phyloP scores from a whole-genome alignment of 1,139 yeast species.

The Debaryomyces fabryi region DNA sequence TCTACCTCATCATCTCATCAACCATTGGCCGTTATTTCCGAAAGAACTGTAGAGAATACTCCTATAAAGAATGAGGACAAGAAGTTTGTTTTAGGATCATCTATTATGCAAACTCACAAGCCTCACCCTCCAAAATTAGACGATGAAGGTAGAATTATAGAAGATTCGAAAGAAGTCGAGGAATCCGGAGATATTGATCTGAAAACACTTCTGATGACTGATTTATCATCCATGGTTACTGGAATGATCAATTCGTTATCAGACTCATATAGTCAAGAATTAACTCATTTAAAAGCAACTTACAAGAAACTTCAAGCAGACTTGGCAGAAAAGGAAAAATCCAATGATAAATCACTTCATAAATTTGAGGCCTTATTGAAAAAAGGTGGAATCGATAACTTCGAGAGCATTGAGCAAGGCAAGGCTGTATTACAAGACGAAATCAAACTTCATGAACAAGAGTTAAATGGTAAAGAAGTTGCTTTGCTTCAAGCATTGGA shows the following conservation, averaged over 20 bases:
- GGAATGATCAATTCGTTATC: slow-evolving; percentile 50
- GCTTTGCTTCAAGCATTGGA: slow-evolving; percentile 32
- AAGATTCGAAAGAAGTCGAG: slow-evolving; percentile 10
- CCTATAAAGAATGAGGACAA: slow-evolving; percentile 23
- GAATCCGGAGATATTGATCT: slow-evolving; percentile 2
- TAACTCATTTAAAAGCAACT: slow-evolving; percentile 25
- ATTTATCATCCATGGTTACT: slow-evolving; percentile 40
- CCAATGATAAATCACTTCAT: slow-evolving; percentile 20
- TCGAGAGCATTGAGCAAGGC: slow-evolving; percentile 34
- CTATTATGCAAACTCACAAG: slow-evolving; percentile 20
- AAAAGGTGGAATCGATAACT: slow-evolving; percentile 28
- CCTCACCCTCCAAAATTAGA: slow-evolving; percentile 42
- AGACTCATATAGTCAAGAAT: slow-evolving; percentile 37
- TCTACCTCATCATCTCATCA: slow-evolving; percentile 22
- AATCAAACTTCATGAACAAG: slow-evolving; percentile 26
- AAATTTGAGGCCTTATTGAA: slow-evolving; percentile 21
- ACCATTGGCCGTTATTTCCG: slow-evolving; percentile 44
- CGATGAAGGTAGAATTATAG: slow-evolving; percentile 32
- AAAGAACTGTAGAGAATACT: slow-evolving; percentile 37
- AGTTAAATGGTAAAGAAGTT: slow-evolving; percentile 38
- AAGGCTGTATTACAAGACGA: slow-evolving; percentile 24
- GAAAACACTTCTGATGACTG: slow-evolving; percentile 31
- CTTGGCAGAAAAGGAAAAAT: slow-evolving; percentile 22
- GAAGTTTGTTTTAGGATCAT: slow-evolving; percentile 12
- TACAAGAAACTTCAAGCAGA: slow-evolving; percentile 21